Base-by-base conservation (phyloP, 1,284 basidiomycete genomes). In the Ustilago xerochloae region DNA sequence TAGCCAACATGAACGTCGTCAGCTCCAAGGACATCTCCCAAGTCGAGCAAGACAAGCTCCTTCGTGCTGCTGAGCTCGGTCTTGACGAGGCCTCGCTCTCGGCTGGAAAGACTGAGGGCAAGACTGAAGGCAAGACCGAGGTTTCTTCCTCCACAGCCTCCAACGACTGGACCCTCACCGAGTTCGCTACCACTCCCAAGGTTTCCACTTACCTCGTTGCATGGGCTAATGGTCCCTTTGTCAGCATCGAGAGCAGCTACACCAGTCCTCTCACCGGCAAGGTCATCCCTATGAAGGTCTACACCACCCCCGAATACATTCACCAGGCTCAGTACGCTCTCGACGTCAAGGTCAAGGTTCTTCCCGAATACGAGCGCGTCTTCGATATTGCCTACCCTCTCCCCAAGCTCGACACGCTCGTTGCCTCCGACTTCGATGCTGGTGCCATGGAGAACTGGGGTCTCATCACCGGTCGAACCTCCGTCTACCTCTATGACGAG, bases 151-250 rank as follows among this genome's bases (percentile, higher is more conserved):
- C 63, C 48, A 59, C 51, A 30, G 75, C 64, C 53, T 66, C 61
- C 33, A 78, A 81, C 56, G 79, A 74, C 33, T 86, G 85, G 85
- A 77, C 78, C n/a, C 54, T 84, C 13, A 84, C 84, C 36, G 68
- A 77, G 46, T 86, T 84, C 49, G 78, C 78, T 41, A 65, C 59
- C 20, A 83, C 83, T 18, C 85, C 85, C 36, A 78, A 88, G 79
- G 93, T 97, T 89, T 94, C 92, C 2, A 92, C 92, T 16, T 97
- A 97, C 86, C 89, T 97, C 46, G 91, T 96, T 43, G 93, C 94
- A 0, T 95, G 89, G 83, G 94, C 94, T 24, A 94, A 94, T 78
- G 95, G 95, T 32, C 87, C 89, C 39, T 97, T 95, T 79, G 87
- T 88, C 48, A 55, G 90, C 84, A 86, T 94, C 62, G 90, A 93